Conservation (phyloP, 208 protist species). For the Acanthamoeba royreba region DNA sequence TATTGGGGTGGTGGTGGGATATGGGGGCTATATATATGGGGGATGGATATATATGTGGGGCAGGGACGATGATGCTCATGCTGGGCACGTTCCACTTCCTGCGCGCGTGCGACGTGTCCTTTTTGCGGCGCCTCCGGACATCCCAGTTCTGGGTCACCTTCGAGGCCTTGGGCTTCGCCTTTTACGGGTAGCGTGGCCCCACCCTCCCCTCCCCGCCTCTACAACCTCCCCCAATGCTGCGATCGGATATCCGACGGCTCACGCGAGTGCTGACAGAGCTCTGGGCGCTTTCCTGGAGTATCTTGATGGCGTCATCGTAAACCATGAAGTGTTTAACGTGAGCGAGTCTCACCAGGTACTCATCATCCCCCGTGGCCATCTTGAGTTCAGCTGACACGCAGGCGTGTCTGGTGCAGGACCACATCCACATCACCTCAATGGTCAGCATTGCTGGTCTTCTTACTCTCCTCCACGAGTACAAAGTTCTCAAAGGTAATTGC, state of each 20-base stretch:
- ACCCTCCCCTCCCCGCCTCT: not conserved
- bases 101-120: not conserved
- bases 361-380: too few species aligned
- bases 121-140: not conserved
- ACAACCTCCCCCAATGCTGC: not conserved
- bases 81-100: constrained; percentile 9
- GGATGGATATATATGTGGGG: not conserved
- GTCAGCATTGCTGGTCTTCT: not conserved
- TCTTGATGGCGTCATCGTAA: not conserved
- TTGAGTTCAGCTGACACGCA: too few species aligned
- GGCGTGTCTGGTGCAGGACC: too few species aligned
- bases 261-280: not conserved
- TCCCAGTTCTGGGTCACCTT: constrained; percentile 24
- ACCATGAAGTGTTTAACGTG: not conserved
- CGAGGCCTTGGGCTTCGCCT: not conserved
- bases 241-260: not conserved
- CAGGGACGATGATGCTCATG: constrained; percentile 21
- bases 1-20: not conserved
- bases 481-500: constrained; percentile 8
- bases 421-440: constrained; percentile 37
- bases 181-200: not conserved
- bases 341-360: constrained; percentile 11
- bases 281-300: constrained; percentile 21
- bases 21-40: not conserved
- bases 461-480: constrained; percentile 22